These are phyloP conservation scores for Pogostemon cablin DNA, from an alignment of 257 asterid species.

Conservation along the genomic window DNA sequence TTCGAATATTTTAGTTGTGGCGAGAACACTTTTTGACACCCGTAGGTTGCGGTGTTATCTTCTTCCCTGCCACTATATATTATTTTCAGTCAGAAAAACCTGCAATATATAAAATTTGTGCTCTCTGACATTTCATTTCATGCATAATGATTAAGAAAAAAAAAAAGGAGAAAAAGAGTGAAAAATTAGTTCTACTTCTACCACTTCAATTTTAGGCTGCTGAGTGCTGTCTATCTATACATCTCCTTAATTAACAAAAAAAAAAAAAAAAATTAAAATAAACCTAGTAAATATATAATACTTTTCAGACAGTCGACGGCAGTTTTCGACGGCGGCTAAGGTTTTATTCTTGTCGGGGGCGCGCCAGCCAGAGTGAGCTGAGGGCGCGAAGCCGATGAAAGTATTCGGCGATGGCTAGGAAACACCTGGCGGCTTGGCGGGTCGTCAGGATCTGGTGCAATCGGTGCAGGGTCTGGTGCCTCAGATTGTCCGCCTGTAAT, in stretches of 20 bases:
- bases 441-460: constrained; percentile 69
- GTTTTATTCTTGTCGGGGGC: constrained; percentile 58
- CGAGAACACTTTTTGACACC: too few species aligned
- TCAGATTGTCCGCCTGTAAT: constrained; percentile 72
- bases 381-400: constrained; percentile 89
- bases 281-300: constrained; percentile 26
- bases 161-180: neutral
- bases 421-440: constrained; percentile 73
- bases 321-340: constrained; percentile 26
- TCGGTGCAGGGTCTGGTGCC: constrained; percentile 72
- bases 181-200: constrained; percentile 35
- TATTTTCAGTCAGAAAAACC: constrained; percentile 9
- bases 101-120: neutral
- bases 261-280: constrained; percentile 11
- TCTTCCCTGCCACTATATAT: neutral
- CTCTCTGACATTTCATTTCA: neutral
- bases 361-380: constrained; percentile 80
- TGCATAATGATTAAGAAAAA: neutral
- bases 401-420: constrained; percentile 72
- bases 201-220: constrained; percentile 30
- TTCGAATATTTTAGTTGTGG: too few species aligned
- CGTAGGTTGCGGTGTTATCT: too few species aligned
- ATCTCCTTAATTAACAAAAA: constrained; percentile 33
- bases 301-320: constrained; percentile 10
- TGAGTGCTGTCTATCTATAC: constrained; percentile 38